These are phyloP conservation scores for Fraxinus cuspidata DNA, from an alignment of 257 asterid species.

Conservation along the genomic window DNA sequence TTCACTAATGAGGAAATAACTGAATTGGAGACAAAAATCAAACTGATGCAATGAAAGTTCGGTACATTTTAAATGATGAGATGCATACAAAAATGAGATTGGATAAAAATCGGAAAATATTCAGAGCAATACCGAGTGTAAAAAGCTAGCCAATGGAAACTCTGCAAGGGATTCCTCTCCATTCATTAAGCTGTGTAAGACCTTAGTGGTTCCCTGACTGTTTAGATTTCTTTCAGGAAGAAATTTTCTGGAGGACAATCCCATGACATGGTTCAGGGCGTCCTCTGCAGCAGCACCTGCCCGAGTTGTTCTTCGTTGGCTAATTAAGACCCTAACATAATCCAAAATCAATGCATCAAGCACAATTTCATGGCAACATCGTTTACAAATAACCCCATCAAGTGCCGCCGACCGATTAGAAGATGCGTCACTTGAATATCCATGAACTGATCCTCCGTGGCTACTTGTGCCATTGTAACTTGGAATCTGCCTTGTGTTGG, in stretches of 20 bases:
- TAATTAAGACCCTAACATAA: slow-evolving; percentile 75
- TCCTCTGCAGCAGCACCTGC: slow-evolving; percentile 64
- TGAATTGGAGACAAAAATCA: slow-evolving; percentile 1
- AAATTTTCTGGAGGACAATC: slow-evolving; percentile 46
- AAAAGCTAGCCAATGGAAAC: slow-evolving; percentile 90
- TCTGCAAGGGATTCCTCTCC: slow-evolving; percentile 94
- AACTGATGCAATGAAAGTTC: slow-evolving; percentile 9
- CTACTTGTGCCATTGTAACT: slow-evolving; percentile 49
- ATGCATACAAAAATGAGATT: slow-evolving; percentile 13
- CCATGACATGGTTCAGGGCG: slow-evolving; percentile 61
- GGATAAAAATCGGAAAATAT: slow-evolving; percentile 21
- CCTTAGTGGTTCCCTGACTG: slow-evolving; percentile 40
- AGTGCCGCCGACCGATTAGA: slow-evolving; percentile 55
- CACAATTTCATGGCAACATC: slow-evolving; percentile 78
- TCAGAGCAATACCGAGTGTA: slow-evolving; percentile 67
- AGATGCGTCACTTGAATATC: slow-evolving; percentile 59
- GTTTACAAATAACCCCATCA: slow-evolving; percentile 77
- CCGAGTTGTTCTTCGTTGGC: slow-evolving; percentile 63
- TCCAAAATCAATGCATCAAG: slow-evolving; percentile 80
- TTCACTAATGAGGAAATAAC: neutral
- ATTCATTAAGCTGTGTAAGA: slow-evolving; percentile 52
- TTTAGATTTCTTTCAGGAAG: slow-evolving; percentile 41
- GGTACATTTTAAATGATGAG: slow-evolving; percentile 24
- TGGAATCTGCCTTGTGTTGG: slow-evolving; percentile 56
- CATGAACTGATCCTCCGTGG: slow-evolving; percentile 75